A percentile compares a stretch with the other conserved stretches of the same genome.
Conservation (phyloP, 257 asterid species). For the Nicotiana sylvestris region DNA sequence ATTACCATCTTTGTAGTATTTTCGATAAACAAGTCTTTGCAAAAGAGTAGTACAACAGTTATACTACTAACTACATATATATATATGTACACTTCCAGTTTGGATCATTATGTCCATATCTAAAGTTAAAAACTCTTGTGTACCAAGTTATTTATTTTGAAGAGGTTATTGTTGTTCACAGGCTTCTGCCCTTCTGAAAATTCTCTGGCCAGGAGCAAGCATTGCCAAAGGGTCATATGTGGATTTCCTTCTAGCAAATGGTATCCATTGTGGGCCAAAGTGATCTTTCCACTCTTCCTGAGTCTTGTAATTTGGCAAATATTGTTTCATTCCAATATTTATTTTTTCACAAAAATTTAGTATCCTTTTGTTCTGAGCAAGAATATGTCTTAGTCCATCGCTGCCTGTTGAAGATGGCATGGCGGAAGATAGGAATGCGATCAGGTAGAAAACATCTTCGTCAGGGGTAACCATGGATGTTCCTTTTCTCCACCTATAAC, state of each 20-base stretch:
- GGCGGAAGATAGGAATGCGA: conserved; percentile 69
- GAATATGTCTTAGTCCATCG: conserved; percentile 51
- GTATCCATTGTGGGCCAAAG: conserved; percentile 71
- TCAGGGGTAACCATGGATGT: conserved; percentile 75
- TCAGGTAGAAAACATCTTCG: conserved; percentile 70
- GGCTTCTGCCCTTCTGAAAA: conserved; percentile 47
- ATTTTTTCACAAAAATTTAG: conserved; percentile 37
- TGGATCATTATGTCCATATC: neutral
- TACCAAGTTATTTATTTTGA: no score
- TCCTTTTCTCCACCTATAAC: conserved; percentile 62
- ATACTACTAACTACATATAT: no score
- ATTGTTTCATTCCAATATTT: conserved; percentile 66
- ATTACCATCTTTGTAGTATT: no score
- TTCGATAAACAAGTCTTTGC: neutral
- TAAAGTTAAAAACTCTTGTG: neutral
- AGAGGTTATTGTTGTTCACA: conserved; percentile 25
- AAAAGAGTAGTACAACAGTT: neutral
- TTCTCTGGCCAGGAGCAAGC: conserved; percentile 84
- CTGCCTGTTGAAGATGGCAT: conserved; percentile 57
- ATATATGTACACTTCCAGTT: neutral
- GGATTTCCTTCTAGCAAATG: conserved; percentile 50
- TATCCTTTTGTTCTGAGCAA: conserved; percentile 50
- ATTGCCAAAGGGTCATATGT: conserved; percentile 76
- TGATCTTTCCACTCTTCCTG: conserved; percentile 79
- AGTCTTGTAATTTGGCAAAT: conserved; percentile 63